These are phyloP conservation scores for Candida buenavistaensis DNA, from an alignment of 1,139 yeast genomes.

Conservation along the genomic window DNA sequence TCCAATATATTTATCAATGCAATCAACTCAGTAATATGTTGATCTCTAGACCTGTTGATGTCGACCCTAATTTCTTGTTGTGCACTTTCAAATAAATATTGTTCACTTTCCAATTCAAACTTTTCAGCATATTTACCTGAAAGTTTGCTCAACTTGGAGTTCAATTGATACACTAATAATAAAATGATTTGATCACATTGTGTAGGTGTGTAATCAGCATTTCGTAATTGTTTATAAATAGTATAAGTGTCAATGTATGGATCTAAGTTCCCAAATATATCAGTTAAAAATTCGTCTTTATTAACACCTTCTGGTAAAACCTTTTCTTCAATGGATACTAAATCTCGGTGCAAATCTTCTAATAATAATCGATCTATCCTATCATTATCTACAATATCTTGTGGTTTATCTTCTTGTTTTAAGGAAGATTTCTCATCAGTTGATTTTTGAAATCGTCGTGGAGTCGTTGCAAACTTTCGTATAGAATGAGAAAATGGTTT, in stretches of 20 bases:
- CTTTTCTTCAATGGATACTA: conserved; percentile 7
- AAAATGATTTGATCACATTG: conserved; percentile 58
- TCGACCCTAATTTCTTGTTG: conserved; percentile 85
- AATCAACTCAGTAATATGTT: conserved; percentile 66
- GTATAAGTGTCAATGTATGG: conserved; percentile 54
- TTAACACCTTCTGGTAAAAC: conserved; percentile 9
- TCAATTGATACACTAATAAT: conserved; percentile 50
- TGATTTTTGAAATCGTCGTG: no score
- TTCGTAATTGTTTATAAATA: conserved; percentile 40
- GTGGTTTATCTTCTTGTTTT: not conserved
- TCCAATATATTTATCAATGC: conserved; percentile 69
- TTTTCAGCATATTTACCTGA: conserved; percentile 61
- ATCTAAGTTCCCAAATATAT: conserved; percentile 43
- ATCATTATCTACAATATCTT: not conserved
- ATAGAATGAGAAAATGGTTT: not conserved
- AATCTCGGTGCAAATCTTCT: not conserved
- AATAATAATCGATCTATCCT: no score
- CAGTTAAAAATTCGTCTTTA: conserved; percentile 25
- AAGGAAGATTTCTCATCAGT: not conserved
- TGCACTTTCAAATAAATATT: conserved; percentile 88
- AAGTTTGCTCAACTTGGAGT: conserved; percentile 56
- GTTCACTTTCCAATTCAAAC: conserved; percentile 80
- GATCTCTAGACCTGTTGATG: conserved; percentile 70
- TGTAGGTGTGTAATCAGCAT: conserved; percentile 50
- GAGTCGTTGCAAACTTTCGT: not conserved